Percentiles rank a stretch among this genome's conserved stretches.
phyloP scores from a whole-genome alignment of 768 basidiomycete species.

The Gymnopilus dilepis region DNA sequence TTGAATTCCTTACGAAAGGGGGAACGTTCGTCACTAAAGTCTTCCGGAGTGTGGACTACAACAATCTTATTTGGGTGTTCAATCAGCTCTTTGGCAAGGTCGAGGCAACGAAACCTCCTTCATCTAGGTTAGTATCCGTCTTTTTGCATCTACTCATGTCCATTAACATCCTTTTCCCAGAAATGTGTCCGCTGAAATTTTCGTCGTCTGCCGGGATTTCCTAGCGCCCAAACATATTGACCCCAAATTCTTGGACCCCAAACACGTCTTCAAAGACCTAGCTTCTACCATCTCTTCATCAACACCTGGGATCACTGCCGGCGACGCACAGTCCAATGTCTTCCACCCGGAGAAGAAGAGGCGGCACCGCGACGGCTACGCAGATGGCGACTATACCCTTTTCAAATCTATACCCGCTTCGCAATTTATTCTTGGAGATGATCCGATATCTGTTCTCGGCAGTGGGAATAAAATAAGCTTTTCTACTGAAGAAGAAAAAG shows the following conservation, averaged over 20 bases:
- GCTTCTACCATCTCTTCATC: conserved; percentile 48
- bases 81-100: conserved; percentile 94
- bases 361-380: conserved; percentile 91
- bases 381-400: conserved; percentile 90
- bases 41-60: conserved; percentile 97
- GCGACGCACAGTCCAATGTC: conserved; percentile 85
- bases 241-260: conserved; percentile 96
- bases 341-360: conserved; percentile 98
- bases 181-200: conserved; percentile 99
- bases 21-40: conserved; percentile 98
- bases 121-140: conserved; percentile 70
- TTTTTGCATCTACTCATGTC: neutral
- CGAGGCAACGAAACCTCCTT: conserved; percentile 98
- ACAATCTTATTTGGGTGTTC: conserved; percentile 99
- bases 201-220: conserved; percentile 97
- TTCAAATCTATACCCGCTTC: conserved; percentile 75
- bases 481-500: conserved; percentile 82
- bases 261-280: conserved; percentile 96
- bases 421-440: conserved; percentile 70
- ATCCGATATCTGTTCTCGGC: conserved; percentile 84
- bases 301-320: conserved; percentile 60
- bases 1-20: conserved; percentile 91
- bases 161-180: conserved; percentile 45
- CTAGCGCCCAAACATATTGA: conserved; percentile 95
- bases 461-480: conserved; percentile 80